Evolutionary conservation across 1,284 basidiomycete species (phyloP).

Genomic region (Melampsora larici-populina): DNA sequence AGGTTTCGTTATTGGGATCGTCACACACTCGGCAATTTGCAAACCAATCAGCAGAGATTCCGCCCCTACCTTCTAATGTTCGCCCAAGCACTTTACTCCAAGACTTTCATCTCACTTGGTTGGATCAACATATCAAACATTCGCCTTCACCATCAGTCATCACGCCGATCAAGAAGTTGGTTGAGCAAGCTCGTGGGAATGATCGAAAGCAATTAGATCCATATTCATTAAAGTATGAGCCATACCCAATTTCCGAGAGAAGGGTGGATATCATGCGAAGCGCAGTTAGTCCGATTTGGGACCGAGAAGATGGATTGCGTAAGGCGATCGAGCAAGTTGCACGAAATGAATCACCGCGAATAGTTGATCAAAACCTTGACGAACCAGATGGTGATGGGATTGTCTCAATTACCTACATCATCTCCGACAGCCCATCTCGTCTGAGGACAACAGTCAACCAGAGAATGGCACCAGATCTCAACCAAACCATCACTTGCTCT

Average conservation of each 20-base stretch:
- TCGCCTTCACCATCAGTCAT: neutral
- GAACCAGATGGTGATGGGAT: neutral
- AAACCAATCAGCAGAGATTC: neutral
- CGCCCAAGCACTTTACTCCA: neutral
- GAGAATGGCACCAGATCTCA: neutral
- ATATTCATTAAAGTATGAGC: neutral
- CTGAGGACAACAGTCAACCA: neutral
- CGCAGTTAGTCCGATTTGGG: neutral
- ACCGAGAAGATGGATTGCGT: neutral
- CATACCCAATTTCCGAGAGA: neutral
- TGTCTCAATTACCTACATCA: slow-evolving; percentile 5
- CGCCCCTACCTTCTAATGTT: neutral
- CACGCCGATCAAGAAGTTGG: neutral
- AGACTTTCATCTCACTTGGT: neutral
- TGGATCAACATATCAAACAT: neutral
- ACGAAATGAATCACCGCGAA: neutral
- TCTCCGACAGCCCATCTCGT: neutral
- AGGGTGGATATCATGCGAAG: neutral
- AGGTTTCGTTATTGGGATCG: neutral
- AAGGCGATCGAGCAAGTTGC: neutral
- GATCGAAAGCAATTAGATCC: slow-evolving; percentile 2
- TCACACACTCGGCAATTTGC: neutral
- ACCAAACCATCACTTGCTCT: slow-evolving; percentile 8
- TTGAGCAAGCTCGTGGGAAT: slow-evolving; percentile 2
- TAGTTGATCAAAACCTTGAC: neutral